Conservation (phyloP, 805 yeast species). For the Zygotorulaspora chibaensis region DNA sequence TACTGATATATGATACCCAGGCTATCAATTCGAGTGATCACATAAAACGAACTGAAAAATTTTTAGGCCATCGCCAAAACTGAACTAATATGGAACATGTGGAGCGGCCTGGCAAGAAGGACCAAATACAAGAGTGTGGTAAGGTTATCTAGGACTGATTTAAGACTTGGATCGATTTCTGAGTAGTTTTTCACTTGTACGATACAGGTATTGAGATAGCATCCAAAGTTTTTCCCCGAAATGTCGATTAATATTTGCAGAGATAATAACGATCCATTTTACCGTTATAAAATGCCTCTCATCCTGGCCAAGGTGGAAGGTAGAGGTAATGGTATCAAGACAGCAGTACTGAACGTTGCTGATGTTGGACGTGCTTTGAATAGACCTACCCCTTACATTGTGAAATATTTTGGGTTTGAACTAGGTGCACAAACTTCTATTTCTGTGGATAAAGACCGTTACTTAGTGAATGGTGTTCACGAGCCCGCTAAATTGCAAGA, state of each 20-base stretch:
- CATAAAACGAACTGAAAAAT: conserved; percentile 4
- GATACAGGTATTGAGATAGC: background rate
- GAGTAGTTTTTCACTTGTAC: too few relatives aligned
- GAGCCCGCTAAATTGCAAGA: conserved; percentile 89
- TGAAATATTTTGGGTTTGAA: conserved; percentile 94
- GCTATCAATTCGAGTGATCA: background rate
- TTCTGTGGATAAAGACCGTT: conserved; percentile 77
- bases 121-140: background rate
- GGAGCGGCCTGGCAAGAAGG: background rate
- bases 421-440: conserved; percentile 93
- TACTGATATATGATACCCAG: background rate
- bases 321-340: conserved; percentile 98
- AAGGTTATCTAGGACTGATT: background rate
- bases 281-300: conserved; percentile 99
- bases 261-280: conserved; percentile 95
- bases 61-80: conserved; percentile 6
- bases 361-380: conserved; percentile 94
- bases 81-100: background rate
- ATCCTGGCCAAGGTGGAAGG: conserved; percentile 97
- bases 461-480: conserved; percentile 90
- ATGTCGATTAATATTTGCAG: conserved; percentile 96
- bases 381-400: conserved; percentile 87
- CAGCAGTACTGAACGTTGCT: conserved; percentile 81
- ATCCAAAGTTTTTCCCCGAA: background rate
- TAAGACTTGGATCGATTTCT: background rate